Evolutionary conservation across 2,329 filamentous ascomycete genomes (phyloP).

Genomic region (Xylaria sp.): DNA sequence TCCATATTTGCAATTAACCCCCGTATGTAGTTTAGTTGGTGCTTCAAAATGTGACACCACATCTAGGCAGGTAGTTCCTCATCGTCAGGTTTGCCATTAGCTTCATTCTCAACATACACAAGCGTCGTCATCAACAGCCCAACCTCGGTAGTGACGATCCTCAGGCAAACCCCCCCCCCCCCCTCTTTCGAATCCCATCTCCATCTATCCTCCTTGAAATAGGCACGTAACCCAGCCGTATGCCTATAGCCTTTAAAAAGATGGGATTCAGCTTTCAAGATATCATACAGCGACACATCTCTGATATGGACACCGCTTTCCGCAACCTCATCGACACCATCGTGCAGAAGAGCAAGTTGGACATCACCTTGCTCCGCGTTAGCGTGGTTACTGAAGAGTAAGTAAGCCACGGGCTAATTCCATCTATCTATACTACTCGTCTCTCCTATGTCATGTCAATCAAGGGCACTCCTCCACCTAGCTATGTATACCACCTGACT

Average conservation of each 20-base stretch:
- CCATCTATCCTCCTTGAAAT: constrained; percentile 12
- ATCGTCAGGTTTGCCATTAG: constrained; percentile 6
- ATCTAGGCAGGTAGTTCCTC: background rate
- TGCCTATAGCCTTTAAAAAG: background rate
- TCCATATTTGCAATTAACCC: constrained; percentile 7
- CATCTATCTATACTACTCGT: background rate
- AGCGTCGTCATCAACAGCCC: constrained; percentile 10
- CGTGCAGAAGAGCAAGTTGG: constrained; percentile 41
- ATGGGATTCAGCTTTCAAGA: constrained; percentile 40
- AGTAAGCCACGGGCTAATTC: constrained; percentile 28
- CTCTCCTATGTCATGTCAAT: background rate
- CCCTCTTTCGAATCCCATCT: background rate
- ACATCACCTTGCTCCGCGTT: constrained; percentile 44
- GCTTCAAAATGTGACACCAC: constrained; percentile 15
- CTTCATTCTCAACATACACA: constrained; percentile 22
- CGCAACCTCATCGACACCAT: constrained; percentile 40
- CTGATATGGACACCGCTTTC: constrained; percentile 44
- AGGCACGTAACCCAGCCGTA: constrained; percentile 11
- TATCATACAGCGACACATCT: constrained; percentile 34
- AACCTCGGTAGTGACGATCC: constrained; percentile 17
- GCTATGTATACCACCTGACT: background rate
- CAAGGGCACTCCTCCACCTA: background rate
- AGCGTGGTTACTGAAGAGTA: constrained; percentile 48
- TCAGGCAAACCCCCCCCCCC: constrained; percentile 8
- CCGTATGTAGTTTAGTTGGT: constrained; percentile 4